Evolutionary conservation across 1,284 basidiomycete genomes (phyloP), one percentile per base, ranked within the genome.

Genomic region (Sanghuangporus sanghuang): DNA sequence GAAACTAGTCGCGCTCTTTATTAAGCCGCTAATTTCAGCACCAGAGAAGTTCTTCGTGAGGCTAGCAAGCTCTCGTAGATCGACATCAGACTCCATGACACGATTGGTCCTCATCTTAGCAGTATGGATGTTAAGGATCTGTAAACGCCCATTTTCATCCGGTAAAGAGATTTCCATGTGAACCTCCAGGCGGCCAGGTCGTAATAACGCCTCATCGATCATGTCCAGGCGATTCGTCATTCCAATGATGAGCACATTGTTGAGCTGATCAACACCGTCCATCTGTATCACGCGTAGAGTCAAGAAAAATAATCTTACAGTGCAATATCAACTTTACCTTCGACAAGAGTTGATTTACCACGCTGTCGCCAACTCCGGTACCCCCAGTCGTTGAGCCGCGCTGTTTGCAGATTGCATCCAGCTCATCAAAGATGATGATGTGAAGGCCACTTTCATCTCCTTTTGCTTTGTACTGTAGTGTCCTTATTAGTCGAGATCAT

Each of bases 201-300:
- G 95, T 12, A 98, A 84, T 1, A 99, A 84, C 6, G 96, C 97
- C 73, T 99, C 97, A 72, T 99, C 97, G 71, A 99, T 98, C 96
- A 99, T 96, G 81, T 99, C 97, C 60, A 90, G 79, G 67, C 97
- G 90, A 76, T 99, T 99, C 59, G 97, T 99, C 97, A 99, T 99
- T 72, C 97, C 97, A 70, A 99, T 99, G 70, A 99, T 92, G 68
- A 99, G 90, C 66, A 99, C 97, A 75, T 99, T 99, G 81, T 99
- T 99, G 58, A 99, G 83, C 78, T 96, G 93, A 74, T 99, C 97
- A 6, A 99, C 97, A 81, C 97, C 97, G 71, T 99, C 97, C 93
- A 99, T 96, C 93, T 95, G 63, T 6, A 66, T 23, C 66, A 35
- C 65, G 63, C 42, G 16, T 46, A 16, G 21, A n/a, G 35, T 39